Conservation (phyloP, 2,329 filamentous ascomycete genomes). For the Penicillium sp. region DNA sequence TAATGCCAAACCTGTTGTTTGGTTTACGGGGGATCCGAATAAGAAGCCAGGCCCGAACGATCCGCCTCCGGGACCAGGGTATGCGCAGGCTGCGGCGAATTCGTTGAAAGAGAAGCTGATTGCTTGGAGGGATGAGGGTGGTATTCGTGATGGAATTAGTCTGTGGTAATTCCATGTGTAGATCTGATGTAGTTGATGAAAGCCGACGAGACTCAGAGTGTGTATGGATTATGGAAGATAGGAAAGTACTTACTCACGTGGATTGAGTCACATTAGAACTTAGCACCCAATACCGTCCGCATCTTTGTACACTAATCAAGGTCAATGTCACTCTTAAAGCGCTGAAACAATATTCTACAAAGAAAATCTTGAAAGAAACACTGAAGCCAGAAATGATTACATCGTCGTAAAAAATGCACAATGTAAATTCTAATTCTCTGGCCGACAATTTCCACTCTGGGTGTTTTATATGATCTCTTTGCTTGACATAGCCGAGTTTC, state of each 20-base stretch:
- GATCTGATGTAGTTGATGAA: neutral
- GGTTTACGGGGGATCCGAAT: constrained; percentile 21
- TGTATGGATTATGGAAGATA: neutral
- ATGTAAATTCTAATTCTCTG: neutral
- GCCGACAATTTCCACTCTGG: neutral
- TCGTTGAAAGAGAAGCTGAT: constrained; percentile 21
- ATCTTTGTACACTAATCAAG: too few relatives aligned
- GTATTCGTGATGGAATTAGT: constrained; percentile 20
- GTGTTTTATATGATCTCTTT: neutral
- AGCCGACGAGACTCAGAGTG: neutral
- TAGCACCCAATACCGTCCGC: too few relatives aligned
- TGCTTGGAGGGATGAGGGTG: constrained; percentile 26
- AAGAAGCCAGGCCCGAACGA: constrained; percentile 13
- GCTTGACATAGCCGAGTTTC: neutral
- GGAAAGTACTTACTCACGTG: neutral
- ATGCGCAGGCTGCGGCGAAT: constrained; percentile 25
- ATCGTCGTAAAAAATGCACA: neutral
- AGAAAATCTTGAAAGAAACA: too few relatives aligned
- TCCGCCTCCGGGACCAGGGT: constrained; percentile 18
- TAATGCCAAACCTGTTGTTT: constrained; percentile 16
- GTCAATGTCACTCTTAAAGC: too few relatives aligned
- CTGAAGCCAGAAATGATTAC: neutral
- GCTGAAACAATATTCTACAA: too few relatives aligned
- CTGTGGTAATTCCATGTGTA: constrained; percentile 10
- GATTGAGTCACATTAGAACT: neutral